Evolutionary conservation across 2,329 filamentous ascomycete genomes (phyloP), one percentile per base, ranked within the genome.

Genomic region (Capronia epimyces): DNA sequence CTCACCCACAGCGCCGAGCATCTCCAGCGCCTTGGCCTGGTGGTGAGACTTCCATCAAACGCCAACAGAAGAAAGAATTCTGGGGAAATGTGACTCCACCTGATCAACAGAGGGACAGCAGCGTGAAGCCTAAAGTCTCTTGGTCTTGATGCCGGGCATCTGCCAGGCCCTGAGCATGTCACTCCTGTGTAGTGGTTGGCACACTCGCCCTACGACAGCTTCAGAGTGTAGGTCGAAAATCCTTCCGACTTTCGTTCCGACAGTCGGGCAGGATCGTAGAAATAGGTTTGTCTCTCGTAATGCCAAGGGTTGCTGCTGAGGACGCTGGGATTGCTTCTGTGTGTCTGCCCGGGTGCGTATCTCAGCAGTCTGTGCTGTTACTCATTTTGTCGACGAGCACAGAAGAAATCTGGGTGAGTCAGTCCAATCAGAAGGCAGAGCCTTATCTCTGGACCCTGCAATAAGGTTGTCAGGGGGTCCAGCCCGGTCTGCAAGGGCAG

Each of bases 231-330:
- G 16, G 18, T 37, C 34, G 34, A 18, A 18, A 5, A 7, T 5
- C 15, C 5, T 29, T 44, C 42, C 22, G 16, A 32, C 10, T 22
- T 15, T 37, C n/a, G n/a, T n/a, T n/a, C n/a, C n/a, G n/a, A n/a
- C n/a, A n/a, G n/a, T 37, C 34, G 34, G 34, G 34, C 34, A 37
- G 34, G 15, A 37, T 20, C 34, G 34, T 37, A 20, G 15, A 36
- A 37, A 29, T 16, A 21, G 41, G 52, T 55, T 55, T 52, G 32
- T 50, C 45, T 57, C 45, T 47, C 49, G 55, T 57, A 57, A 57
- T 57, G 55, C 52, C 51, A 57, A 57, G 55, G 42, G 43, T 18
- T 20, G 31, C 24, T 15, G 24, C 29, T 46, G 40, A 51, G 22
- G 22, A 32, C 41, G 15, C 25, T 31, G 43, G 49, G 32, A 20